Conservation (phyloP, 805 yeast species). For the Candida caryicola region DNA sequence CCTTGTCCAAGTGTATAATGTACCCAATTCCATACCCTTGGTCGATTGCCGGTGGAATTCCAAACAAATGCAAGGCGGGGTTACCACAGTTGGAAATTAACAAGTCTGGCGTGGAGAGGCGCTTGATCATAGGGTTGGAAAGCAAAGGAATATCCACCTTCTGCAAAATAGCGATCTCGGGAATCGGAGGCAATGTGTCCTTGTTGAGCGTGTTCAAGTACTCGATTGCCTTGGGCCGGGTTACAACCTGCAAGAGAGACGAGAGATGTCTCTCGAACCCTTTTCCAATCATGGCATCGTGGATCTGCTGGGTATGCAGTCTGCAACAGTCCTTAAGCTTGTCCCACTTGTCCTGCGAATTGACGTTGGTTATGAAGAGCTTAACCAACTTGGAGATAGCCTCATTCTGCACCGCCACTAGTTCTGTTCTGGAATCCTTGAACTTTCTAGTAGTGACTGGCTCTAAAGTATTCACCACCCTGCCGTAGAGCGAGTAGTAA, state of each 20-base stretch:
- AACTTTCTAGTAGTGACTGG: constrained; percentile 68
- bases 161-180: constrained; percentile 5
- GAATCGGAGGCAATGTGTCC: constrained; percentile 14
- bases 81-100: constrained; percentile 80
- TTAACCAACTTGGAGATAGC: constrained; percentile 52
- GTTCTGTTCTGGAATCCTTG: constrained; percentile 66
- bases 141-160: constrained; percentile 27
- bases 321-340: constrained; percentile 50
- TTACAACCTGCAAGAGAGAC: constrained; percentile 57
- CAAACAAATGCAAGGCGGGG: constrained; percentile 81
- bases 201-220: constrained; percentile 43
- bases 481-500: constrained; percentile 55
- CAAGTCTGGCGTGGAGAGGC: constrained; percentile 35
- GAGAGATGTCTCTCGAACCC: constrained; percentile 75
- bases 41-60: constrained; percentile 87
- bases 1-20: constrained; percentile 75
- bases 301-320: constrained; percentile 48
- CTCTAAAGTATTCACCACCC: constrained; percentile 47
- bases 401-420: constrained; percentile 63
- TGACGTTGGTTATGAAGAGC: constrained; percentile 56
- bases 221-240: constrained; percentile 36
- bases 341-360: constrained; percentile 47
- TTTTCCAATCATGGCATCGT: constrained; percentile 53
- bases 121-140: constrained; percentile 32
- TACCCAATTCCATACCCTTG: constrained; percentile 95